Percentiles rank a stretch among this genome's conserved stretches.
Conservation (phyloP, 192 early-diverging fungal genomes). For the Coemansia sp. region DNA sequence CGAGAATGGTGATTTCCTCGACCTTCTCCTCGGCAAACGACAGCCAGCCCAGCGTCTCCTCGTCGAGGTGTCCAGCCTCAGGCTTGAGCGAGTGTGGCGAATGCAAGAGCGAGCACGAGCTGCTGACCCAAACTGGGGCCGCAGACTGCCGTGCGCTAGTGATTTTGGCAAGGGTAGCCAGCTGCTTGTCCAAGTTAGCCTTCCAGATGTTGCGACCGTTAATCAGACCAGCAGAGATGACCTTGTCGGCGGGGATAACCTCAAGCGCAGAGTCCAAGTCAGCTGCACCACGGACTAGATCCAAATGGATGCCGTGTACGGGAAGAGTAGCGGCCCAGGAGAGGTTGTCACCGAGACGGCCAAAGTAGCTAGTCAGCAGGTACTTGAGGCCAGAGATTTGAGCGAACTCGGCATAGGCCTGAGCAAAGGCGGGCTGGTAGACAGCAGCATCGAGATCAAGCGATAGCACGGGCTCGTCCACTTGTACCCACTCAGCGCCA, state of each 20-base stretch:
- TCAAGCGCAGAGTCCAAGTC: conserved; percentile 77
- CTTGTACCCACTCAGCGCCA: conserved; percentile 92
- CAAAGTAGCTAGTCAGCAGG: conserved; percentile 95
- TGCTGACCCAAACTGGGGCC: conserved; percentile 77
- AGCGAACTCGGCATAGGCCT: conserved; percentile 38
- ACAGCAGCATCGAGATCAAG: conserved; percentile 79
- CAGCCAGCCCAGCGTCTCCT: conserved; percentile 89
- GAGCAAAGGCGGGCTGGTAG: conserved; percentile 74
- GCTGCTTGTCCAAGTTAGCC: conserved; percentile 76
- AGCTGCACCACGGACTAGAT: conserved; percentile 83
- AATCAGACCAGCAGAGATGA: conserved; percentile 92
- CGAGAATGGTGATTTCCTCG: conserved; percentile 75
- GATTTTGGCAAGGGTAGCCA: conserved; percentile 68
- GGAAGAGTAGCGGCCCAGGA: conserved; percentile 70
- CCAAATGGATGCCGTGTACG: conserved; percentile 87
- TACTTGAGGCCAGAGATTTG: conserved; percentile 53
- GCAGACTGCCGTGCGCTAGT: conserved; percentile 54
- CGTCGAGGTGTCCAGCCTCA: conserved; percentile 73
- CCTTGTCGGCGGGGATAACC: conserved; percentile 60
- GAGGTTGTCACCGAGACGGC: conserved; percentile 75
- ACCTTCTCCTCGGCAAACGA: conserved; percentile 94
- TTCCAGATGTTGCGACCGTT: conserved; percentile 99
- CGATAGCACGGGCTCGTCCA: conserved; percentile 93
- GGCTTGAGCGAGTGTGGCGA: conserved; percentile 84
- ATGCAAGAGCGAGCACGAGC: conserved; percentile 93